These are phyloP conservation scores for Aspergillus brunneoviolaceus DNA, from an alignment of 2,329 filamentous ascomycete genomes.

Conservation along the genomic window DNA sequence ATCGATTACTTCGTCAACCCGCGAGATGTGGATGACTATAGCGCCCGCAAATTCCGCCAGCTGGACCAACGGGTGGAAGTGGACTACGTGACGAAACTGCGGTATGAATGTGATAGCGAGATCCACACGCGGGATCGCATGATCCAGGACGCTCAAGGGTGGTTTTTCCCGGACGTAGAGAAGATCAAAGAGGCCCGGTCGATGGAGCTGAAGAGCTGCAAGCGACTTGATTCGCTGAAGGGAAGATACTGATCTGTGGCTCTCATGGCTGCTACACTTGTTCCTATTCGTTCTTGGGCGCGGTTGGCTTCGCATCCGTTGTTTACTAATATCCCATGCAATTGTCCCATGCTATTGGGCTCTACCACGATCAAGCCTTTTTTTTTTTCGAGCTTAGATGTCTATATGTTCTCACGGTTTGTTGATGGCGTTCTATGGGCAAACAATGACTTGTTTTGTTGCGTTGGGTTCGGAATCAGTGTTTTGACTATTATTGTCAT, in stretches of 20 bases:
- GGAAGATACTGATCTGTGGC: constrained; percentile 30
- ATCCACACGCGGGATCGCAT: constrained; percentile 63
- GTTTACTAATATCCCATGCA: constrained; percentile 11
- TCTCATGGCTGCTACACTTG: constrained; percentile 7
- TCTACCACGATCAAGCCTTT: not conserved
- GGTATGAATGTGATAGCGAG: constrained; percentile 73
- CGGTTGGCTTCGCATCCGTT: not conserved
- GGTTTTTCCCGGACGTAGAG: constrained; percentile 78
- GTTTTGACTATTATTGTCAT: constrained; percentile 15
- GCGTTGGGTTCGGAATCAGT: constrained; percentile 2
- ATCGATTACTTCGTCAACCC: constrained; percentile 87
- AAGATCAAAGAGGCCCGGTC: constrained; percentile 71
- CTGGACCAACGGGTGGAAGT: constrained; percentile 77
- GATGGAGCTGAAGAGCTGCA: constrained; percentile 62
- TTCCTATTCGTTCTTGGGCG: constrained; percentile 1
- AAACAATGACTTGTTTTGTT: constrained; percentile 2
- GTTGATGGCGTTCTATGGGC: constrained; percentile 17
- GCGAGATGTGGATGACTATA: constrained; percentile 69
- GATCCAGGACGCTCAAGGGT: constrained; percentile 77
- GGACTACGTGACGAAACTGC: constrained; percentile 66
- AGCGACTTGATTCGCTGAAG: constrained; percentile 54
- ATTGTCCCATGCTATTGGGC: not conserved
- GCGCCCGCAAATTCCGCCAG: constrained; percentile 65
- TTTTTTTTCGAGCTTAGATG: constrained; percentile 14
- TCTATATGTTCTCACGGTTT: constrained; percentile 13